Evolutionary conservation across 139 green algal species (phyloP), one percentile per base, ranked within the genome.

Genomic region (Spirogloea muscicola): DNA sequence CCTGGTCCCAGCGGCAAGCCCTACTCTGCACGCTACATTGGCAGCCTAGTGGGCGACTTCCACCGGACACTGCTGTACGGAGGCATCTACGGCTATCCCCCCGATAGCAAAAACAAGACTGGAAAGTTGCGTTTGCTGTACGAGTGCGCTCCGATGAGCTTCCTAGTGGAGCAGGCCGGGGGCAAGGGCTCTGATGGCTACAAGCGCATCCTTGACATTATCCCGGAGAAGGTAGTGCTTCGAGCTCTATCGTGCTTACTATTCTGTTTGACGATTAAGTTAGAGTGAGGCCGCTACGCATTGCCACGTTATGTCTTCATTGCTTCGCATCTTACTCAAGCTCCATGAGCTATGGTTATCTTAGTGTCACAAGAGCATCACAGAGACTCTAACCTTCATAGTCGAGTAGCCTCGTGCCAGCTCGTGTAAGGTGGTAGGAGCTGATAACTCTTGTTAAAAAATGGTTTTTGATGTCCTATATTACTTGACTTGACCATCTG

Each of bases 121-220:
- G 93, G 93, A 84, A 98, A 98, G 90, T 89, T 98, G 72, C 86
- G 93, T 39, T 86, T 98, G 83, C 89, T 98, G 86, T 98, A 98
- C 82, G 93, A 98, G 89, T 98, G 93, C 81, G 93, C 94, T 16
- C 93, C 93, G 69, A 97, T 97, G 91, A 90, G 81, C 58, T 90
- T 91, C 84, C 86, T 96, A 60, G 79, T 86, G 34, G 93, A 97
- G 70, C 84, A 87, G 80, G 88, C 89, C 0, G 89, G 89, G n/a
- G 89, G 89, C 59, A 64, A 68, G 58, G 89, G 89, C 55, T 89
- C 82, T 44, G 91, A 89, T 2, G 89, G 90, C 60, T 68, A 43
- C 25, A 41, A 82, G 69, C 86, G 90, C 16, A 84, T 93, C 39
- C 72, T 95, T 74, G 89, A 94, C 73, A 87, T 94, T 52, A 51